Base-by-base conservation (phyloP, 169 alveolate species). In the Nephromyces sp. region DNA sequence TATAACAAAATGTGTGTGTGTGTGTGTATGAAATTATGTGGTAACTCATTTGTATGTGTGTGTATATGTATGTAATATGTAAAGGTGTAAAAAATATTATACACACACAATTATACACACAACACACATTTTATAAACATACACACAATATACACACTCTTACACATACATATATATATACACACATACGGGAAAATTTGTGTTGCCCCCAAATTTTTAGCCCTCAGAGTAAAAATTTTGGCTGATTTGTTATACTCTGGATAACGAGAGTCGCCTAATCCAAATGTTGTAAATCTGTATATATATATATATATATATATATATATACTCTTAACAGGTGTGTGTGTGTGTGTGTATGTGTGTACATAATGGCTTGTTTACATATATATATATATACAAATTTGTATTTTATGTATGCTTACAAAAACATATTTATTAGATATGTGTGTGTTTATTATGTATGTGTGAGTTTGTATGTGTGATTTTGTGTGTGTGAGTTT, bases 251-350 rank as follows among this genome's bases (percentile, higher is more conserved):
- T 89, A 71, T 85, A 89, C 43, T 82, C 66, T 31, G 76, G 79
- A 81, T 89, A 89, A 24, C 81, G 68, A 8, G 89, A 80, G 67
- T 89, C 94, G 68, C 94, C 94, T 61, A 89, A 69, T 1, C 94
- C 94, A 77, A 89, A 88, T 31, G 87, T 89, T 6, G 87, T 70
- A 64, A 85, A 89, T 30, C 80, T 68, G 69, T 77, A 25, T 31
- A 68, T 66, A 22, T 66, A 74, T 6, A 86, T 73, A 21, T 15
- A 71, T 1, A 25, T 15, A 2, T 21, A 6, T 22, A 8, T 15
- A 62, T 15, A 62, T n/a, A 15, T n/a, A 62, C n/a, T n/a, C n/a
- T n/a, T n/a, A n/a, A n/a, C 43, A n/a, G 8, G 15, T 8, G 29
- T 15, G 52, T 15, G 8, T 62, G 43, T 62, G 8, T 15, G 43